Base-by-base conservation (phyloP, 768 basidiomycete genomes). In the Vishniacozyma victoriae region DNA sequence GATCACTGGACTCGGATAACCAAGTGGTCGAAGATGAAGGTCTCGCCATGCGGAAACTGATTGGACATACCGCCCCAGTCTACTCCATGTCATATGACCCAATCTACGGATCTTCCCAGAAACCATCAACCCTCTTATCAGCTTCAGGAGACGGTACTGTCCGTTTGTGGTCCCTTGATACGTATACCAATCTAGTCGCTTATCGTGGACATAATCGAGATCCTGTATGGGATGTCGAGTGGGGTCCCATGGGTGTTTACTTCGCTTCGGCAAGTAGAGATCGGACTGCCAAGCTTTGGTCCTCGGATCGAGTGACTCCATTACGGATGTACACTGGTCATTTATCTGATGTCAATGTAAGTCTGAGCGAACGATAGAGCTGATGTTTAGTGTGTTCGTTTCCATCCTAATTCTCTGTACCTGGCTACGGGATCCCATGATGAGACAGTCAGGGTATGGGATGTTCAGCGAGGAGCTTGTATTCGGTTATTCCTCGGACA, bases 231-330 rank as follows among this genome's bases (percentile, higher is more conserved):
- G 95, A 97, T 60, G 91, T 93, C 12, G 85, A 96, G 68, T 99
- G 95, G 95, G 92, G 88, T 63, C 93, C 95, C 9, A 83, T 89
- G 77, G 92, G 95, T 3, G 82, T 92, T n/a, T 96, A 99, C 74
- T 99, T 99, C 71, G 93, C 95, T 5, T 93, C 87, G 15, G 92
- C 82, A 15, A 92, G 91, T 60, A 76, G 95, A 44, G 95, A 99
- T 72, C 76, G 88, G 50, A 95, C 95, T 3, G 95, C 95, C 0
- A 78, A 92, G 64, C 77, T 99, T 42, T 99, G 95, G 95, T 89
- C 87, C 16, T 92, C 92, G 1, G 95, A 99, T 65, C 78, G 90
- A 50, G 82, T 82, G 9, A 82, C 83, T 5, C 86, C 90, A 50
- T 68, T 97, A 46, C 76, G 95, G 53, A 83, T 96, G 60, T 97